These are phyloP conservation scores for Yamagishiella unicocca DNA, from an alignment of 139 green algal species.

Conservation along the genomic window DNA sequence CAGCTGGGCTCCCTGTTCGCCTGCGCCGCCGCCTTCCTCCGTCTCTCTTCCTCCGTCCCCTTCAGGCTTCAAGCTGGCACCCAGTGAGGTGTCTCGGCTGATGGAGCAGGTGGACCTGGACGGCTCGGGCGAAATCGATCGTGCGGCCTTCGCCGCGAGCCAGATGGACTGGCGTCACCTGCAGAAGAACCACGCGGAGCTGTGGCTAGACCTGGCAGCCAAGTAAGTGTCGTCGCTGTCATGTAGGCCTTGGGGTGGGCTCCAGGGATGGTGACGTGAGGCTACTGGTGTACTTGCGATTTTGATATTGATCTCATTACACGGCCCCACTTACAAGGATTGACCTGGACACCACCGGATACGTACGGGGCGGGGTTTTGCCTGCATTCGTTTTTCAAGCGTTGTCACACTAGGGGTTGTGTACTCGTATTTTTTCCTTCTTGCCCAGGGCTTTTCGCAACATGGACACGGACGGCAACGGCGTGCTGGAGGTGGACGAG, in stretches of 20 bases:
- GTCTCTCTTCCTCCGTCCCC: neutral
- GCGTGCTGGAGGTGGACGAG: conserved; percentile 51
- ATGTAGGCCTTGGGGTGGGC: too few relatives aligned
- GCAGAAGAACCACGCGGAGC: conserved; percentile 68
- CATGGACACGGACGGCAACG: conserved; percentile 59
- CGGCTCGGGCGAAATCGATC: conserved; percentile 50
- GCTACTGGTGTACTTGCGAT: too few relatives aligned
- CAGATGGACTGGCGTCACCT: conserved; percentile 73
- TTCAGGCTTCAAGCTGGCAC: conserved; percentile 53
- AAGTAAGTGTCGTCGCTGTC: too few relatives aligned
- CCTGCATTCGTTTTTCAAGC: too few relatives aligned
- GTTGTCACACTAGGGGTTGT: too few relatives aligned
- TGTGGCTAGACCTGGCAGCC: conserved; percentile 76
- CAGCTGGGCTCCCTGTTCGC: too few relatives aligned
- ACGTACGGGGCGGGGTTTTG: too few relatives aligned
- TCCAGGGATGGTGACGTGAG: too few relatives aligned
- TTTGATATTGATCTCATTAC: too few relatives aligned
- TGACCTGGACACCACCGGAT: too few relatives aligned
- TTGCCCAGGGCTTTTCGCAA: conserved; percentile 49
- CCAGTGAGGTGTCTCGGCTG: conserved; percentile 54
- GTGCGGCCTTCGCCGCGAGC: conserved; percentile 56
- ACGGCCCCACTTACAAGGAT: too few relatives aligned
- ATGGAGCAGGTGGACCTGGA: conserved; percentile 53
- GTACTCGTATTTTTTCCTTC: too few relatives aligned
- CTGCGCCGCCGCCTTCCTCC: neutral